A percentile compares a stretch with the other conserved stretches of the same genome.
These are phyloP conservation scores for Escallonia rubra DNA, from an alignment of 129 eudicot species.

Conservation along the genomic window DNA sequence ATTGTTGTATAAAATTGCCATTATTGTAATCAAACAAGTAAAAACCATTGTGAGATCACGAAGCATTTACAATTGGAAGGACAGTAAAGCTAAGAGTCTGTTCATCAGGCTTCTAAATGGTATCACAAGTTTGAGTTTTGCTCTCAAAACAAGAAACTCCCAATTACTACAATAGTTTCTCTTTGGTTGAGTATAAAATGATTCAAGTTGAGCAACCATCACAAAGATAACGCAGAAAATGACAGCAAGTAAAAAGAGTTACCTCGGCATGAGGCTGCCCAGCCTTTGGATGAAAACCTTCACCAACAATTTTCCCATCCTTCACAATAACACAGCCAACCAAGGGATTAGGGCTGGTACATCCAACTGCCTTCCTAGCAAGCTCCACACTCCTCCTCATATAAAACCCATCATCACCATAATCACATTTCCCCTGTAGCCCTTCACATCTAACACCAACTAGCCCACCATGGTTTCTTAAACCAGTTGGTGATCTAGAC, in stretches of 20 bases:
- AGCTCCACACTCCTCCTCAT: slow-evolving; percentile 83
- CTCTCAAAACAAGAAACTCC: neutral
- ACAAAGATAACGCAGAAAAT: neutral
- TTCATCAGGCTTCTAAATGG: neutral
- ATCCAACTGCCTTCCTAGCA: slow-evolving; percentile 72
- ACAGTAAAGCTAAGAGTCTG: neutral
- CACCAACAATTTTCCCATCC: slow-evolving; percentile 84
- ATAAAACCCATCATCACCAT: slow-evolving; percentile 64
- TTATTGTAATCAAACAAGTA: no score
- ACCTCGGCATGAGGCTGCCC: slow-evolving; percentile 99
- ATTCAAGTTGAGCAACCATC: no score
- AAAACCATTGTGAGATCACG: no score
- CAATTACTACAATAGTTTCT: neutral
- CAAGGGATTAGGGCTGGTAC: slow-evolving; percentile 98
- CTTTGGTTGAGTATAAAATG: no score
- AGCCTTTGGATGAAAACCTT: slow-evolving; percentile 98
- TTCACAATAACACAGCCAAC: slow-evolving; percentile 98
- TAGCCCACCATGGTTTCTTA: slow-evolving; percentile 28
- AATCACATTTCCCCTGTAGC: slow-evolving; percentile 18
- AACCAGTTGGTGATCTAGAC: slow-evolving; percentile 27
- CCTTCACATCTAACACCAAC: slow-evolving; percentile 45
- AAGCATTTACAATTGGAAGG: neutral
- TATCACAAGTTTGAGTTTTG: neutral
- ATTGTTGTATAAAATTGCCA: no score
- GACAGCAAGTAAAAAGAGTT: slow-evolving; percentile 3